These are phyloP conservation scores for Pyricularia sp. DNA, from an alignment of 2,329 filamentous ascomycete species.

Conservation along the genomic window DNA sequence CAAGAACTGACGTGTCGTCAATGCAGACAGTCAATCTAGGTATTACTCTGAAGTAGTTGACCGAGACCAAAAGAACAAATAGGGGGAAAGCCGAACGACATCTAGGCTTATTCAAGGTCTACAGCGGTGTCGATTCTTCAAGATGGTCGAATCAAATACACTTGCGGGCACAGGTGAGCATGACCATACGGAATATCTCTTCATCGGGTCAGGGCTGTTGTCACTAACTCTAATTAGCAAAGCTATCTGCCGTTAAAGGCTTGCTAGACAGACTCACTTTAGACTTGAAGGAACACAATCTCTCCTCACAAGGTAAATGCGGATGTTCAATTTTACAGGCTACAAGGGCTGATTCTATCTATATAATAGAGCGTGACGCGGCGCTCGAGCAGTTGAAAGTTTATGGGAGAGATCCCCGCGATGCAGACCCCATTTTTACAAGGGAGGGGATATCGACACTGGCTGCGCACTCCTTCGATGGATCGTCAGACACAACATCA, in stretches of 20 bases:
- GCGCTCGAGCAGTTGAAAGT: constrained; percentile 61
- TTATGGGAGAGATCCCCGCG: constrained; percentile 55
- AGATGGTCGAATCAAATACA: not conserved
- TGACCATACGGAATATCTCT: not conserved
- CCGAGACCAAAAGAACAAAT: no score
- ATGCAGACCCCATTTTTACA: constrained; percentile 77
- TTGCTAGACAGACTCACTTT: constrained; percentile 48
- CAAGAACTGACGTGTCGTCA: not conserved
- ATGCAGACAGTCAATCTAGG: not conserved
- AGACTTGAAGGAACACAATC: constrained; percentile 43
- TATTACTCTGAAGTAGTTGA: not conserved
- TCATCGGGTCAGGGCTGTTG: no score
- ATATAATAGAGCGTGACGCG: constrained; percentile 43
- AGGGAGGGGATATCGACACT: constrained; percentile 65
- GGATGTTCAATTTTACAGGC: not conserved
- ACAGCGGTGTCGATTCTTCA: not conserved
- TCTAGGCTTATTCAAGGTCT: not conserved
- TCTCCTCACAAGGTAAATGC: constrained; percentile 43
- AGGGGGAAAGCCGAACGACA: no score
- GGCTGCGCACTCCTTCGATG: constrained; percentile 59
- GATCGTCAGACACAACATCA: constrained; percentile 46
- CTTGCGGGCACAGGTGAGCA: not conserved
- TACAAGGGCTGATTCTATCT: not conserved
- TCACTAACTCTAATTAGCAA: constrained; percentile 31
- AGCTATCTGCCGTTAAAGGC: constrained; percentile 53